phyloP scores from a whole-genome alignment of 208 protist species.

The Naegleria gruberi region DNA sequence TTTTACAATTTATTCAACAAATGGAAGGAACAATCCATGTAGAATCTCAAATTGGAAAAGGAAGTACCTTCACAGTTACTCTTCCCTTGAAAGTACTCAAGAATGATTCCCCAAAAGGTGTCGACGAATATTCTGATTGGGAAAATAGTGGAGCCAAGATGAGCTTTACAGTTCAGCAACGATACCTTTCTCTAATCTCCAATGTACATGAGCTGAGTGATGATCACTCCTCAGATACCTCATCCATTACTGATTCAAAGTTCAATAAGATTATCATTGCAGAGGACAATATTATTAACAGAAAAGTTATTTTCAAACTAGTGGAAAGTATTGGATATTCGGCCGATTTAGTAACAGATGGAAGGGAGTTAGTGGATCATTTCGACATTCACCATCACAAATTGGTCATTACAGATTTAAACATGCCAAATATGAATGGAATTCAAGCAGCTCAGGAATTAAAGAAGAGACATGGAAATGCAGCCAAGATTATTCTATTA shows the following conservation, averaged over 20 bases:
- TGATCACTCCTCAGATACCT: no score
- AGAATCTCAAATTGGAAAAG: neutral
- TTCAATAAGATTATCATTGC: neutral
- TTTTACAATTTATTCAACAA: neutral
- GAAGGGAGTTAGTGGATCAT: neutral
- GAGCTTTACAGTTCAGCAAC: neutral
- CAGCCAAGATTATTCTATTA: neutral
- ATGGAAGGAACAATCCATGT: neutral
- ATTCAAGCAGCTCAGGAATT: neutral
- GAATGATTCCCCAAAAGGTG: no score
- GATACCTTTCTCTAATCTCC: no score
- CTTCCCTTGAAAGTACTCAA: neutral
- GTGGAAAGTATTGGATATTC: neutral
- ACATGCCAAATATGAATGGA: neutral
- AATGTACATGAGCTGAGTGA: no score
- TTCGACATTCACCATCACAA: neutral
- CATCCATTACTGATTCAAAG: no score
- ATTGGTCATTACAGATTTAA: neutral
- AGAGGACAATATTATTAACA: neutral
- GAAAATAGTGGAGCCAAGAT: neutral
- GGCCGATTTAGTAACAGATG: neutral
- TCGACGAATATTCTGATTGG: neutral
- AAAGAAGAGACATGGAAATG: neutral
- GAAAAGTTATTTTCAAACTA: neutral
- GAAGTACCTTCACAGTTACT: neutral